Evolutionary conservation across 2,329 filamentous ascomycete genomes (phyloP).

Genomic region (Ophiostoma ulmi): DNA sequence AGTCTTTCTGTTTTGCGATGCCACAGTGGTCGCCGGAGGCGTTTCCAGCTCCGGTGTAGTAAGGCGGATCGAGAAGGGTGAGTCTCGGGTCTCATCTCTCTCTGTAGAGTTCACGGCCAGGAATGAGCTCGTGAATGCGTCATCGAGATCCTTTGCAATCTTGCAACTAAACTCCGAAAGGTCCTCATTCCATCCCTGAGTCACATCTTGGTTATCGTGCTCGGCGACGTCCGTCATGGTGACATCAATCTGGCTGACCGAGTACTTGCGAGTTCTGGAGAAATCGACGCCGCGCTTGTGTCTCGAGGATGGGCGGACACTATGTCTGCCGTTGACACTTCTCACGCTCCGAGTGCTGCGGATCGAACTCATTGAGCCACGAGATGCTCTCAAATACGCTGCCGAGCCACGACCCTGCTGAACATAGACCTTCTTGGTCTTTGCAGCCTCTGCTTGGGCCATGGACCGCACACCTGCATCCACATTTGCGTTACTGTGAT

Average conservation of each 20-base stretch:
- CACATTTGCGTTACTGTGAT: conserved; percentile 44
- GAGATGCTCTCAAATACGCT: conserved; percentile 34
- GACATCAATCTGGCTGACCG: conserved; percentile 25
- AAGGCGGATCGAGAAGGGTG: conserved; percentile 42
- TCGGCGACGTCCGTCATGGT: neutral
- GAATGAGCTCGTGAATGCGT: conserved; percentile 73
- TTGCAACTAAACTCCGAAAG: conserved; percentile 77
- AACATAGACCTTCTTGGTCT: conserved; percentile 29
- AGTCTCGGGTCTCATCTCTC: conserved; percentile 34
- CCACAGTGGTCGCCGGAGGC: neutral
- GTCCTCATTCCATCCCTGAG: conserved; percentile 60
- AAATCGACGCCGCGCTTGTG: conserved; percentile 54
- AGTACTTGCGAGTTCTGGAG: conserved; percentile 43
- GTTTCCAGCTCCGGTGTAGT: conserved; percentile 31
- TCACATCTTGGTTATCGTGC: conserved; percentile 21
- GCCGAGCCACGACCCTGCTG: conserved; percentile 32
- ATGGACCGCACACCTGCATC: conserved; percentile 37
- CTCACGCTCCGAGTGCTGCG: conserved; percentile 37
- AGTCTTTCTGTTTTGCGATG: conserved; percentile 7
- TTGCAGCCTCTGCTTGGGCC: conserved; percentile 27
- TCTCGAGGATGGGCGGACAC: conserved; percentile 41
- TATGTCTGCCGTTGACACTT: conserved; percentile 35
- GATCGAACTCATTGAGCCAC: conserved; percentile 47
- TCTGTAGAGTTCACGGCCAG: conserved; percentile 32
- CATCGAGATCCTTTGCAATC: conserved; percentile 84